Conservation (phyloP, 2,329 filamentous ascomycete species). For the Sarocladium strictum region DNA sequence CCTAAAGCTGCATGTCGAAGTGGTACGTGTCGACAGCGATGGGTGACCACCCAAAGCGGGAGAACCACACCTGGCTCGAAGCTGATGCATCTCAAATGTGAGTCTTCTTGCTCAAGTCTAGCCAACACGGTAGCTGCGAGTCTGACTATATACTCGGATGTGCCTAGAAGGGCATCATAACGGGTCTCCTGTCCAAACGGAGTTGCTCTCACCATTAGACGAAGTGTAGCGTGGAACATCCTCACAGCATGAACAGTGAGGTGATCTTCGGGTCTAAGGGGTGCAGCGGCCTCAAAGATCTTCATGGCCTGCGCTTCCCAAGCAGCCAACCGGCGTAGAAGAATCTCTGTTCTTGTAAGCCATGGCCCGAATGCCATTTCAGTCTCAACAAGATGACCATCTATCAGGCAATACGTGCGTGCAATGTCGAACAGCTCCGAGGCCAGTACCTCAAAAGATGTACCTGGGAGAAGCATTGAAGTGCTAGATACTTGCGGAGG, state of each 20-base stretch:
- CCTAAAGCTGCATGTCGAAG: conserved; percentile 20
- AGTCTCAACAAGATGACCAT: neutral
- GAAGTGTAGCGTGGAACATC: conserved; percentile 23
- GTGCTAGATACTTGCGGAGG: neutral
- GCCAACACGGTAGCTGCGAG: conserved; percentile 13
- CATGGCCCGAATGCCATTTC: conserved; percentile 2
- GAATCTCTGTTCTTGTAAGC: conserved; percentile 10
- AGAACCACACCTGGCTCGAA: conserved; percentile 27
- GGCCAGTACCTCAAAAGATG: neutral
- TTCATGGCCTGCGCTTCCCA: conserved; percentile 10
- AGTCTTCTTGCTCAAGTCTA: neutral
- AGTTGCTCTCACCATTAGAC: conserved; percentile 14
- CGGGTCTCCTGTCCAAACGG: conserved; percentile 20
- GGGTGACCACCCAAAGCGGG: conserved; percentile 20
- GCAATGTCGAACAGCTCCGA: conserved; percentile 8
- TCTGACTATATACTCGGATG: conserved; percentile 22
- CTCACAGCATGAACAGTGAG: conserved; percentile 14
- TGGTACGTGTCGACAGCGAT: conserved; percentile 25
- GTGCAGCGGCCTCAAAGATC: conserved; percentile 8
- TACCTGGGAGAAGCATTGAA: neutral
- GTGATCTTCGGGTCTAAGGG: neutral
- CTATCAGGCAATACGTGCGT: conserved; percentile 6
- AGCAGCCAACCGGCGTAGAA: conserved; percentile 15
- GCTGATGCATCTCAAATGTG: conserved; percentile 16
- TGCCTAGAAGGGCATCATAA: conserved; percentile 22